phyloP scores from a whole-genome alignment of 306 rosid genomes.

The Dalbergia oliveri region DNA sequence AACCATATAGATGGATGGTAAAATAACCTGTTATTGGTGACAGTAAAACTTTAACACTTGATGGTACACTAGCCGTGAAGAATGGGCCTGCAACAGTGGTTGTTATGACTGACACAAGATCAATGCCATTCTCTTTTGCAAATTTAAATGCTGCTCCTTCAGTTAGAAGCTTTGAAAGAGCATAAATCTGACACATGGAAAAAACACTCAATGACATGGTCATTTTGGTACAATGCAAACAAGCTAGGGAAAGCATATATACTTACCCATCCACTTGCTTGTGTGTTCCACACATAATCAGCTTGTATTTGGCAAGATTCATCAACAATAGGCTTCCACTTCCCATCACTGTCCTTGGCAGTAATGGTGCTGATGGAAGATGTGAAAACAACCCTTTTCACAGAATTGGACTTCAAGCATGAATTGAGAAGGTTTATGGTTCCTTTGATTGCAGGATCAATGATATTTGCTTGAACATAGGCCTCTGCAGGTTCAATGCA shows the following conservation, averaged over 20 bases:
- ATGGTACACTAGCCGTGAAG: conserved; percentile 68
- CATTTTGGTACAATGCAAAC: neutral
- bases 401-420: conserved; percentile 74
- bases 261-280: conserved; percentile 87
- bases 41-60: conserved; percentile 71
- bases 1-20: neutral
- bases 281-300: conserved; percentile 60
- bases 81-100: conserved; percentile 84
- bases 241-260: conserved; percentile 30
- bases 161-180: conserved; percentile 68
- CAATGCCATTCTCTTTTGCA: conserved; percentile 69
- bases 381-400: conserved; percentile 81
- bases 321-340: conserved; percentile 67
- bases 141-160: conserved; percentile 82
- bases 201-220: neutral
- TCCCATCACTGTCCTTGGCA: conserved; percentile 63
- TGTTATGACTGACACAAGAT: conserved; percentile 75
- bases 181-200: conserved; percentile 63
- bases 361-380: conserved; percentile 84
- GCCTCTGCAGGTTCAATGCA: conserved; percentile 56
- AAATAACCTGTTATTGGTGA: conserved; percentile 75
- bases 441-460: conserved; percentile 72
- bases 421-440: conserved; percentile 68
- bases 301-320: conserved; percentile 69
- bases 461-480: conserved; percentile 61